Conservation (phyloP, 306 rosid species). For the Trichosanthes cucumerina region DNA sequence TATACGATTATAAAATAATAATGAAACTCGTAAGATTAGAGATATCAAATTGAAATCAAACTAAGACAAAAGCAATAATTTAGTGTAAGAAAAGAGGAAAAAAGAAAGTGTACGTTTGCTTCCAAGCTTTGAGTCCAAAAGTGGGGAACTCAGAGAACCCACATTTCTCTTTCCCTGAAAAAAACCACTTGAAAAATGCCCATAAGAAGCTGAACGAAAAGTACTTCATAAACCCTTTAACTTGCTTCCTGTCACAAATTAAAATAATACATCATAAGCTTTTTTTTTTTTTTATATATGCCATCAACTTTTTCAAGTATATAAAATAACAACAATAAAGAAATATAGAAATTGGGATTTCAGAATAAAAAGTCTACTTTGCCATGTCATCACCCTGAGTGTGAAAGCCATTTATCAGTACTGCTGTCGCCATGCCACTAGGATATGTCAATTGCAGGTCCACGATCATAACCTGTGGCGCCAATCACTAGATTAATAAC, state of each 20-base stretch:
- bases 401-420: slow-evolving; percentile 92
- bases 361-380: slow-evolving; percentile 28
- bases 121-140: slow-evolving; percentile 90
- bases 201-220: slow-evolving; percentile 75
- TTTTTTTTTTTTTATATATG: too few species aligned
- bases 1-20: too few species aligned
- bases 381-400: slow-evolving; percentile 83
- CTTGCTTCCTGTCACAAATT: slow-evolving; percentile 57
- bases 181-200: slow-evolving; percentile 94
- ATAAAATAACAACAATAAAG: neutral
- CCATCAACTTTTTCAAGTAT: neutral
- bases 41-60: neutral
- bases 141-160: slow-evolving; percentile 86
- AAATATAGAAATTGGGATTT: neutral
- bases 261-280: neutral
- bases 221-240: slow-evolving; percentile 63
- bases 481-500: neutral
- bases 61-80: neutral
- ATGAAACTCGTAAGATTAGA: too few species aligned
- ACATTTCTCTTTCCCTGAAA: slow-evolving; percentile 60
- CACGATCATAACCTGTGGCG: slow-evolving; percentile 71
- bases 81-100: neutral
- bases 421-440: slow-evolving; percentile 91
- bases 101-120: slow-evolving; percentile 36
- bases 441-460: slow-evolving; percentile 83